Evolutionary conservation across 257 asterid genomes (phyloP).

Genomic region (Petrea volubilis): DNA sequence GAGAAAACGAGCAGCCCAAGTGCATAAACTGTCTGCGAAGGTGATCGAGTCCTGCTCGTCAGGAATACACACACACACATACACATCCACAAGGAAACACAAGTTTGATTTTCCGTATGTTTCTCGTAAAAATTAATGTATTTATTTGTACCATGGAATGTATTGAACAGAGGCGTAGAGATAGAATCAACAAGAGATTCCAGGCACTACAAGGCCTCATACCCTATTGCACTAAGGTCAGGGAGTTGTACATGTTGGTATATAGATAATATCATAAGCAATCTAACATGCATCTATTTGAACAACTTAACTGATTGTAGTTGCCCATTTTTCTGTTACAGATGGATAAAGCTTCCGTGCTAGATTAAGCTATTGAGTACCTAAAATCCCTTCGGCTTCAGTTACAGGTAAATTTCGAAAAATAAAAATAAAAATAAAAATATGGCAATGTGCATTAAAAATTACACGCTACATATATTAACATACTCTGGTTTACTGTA

Average conservation of each 20-base stretch:
- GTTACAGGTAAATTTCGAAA: constrained; percentile 11
- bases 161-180: constrained; percentile 11
- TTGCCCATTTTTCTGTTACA: not conserved
- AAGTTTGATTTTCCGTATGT: not conserved
- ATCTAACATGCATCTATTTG: not conserved
- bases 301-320: not conserved
- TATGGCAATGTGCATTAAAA: too few relatives aligned
- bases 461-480: not conserved
- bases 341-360: constrained; percentile 22
- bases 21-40: constrained; percentile 3
- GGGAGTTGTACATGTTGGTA: not conserved
- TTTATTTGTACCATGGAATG: not conserved
- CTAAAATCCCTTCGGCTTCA: constrained; percentile 24
- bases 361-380: constrained; percentile 23
- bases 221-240: constrained; percentile 25
- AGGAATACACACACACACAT: not conserved
- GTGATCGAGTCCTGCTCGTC: not conserved
- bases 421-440: too few relatives aligned
- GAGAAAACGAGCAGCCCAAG: constrained; percentile 11
- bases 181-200: constrained; percentile 14
- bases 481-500: not conserved
- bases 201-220: constrained; percentile 14
- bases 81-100: not conserved
- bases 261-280: not conserved
- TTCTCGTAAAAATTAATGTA: not conserved